Percentiles rank a stretch among this genome's conserved stretches.
phyloP scores from a whole-genome alignment of 306 rosid genomes.

The Canavalia gladiata region DNA sequence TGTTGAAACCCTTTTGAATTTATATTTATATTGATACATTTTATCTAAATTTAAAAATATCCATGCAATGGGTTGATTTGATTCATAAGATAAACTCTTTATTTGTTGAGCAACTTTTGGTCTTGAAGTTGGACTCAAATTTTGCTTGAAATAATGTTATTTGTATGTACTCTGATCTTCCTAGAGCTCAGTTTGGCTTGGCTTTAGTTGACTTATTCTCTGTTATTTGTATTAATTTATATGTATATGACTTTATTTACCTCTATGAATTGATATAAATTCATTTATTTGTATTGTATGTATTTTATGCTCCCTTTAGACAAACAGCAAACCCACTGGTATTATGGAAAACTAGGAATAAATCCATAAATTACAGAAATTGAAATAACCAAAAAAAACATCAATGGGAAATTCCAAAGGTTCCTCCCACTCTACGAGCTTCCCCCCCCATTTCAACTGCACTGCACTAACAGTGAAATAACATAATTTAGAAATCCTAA shows the following conservation, averaged over 20 bases:
- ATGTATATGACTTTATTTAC: neutral
- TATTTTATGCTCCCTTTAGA: neutral
- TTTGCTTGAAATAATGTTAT: neutral
- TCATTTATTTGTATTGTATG: neutral
- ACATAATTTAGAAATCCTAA: no score
- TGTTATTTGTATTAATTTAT: neutral
- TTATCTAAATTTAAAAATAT: no score
- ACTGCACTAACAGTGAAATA: no score
- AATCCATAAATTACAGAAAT: no score
- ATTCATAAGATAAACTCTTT: neutral
- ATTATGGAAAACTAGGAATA: no score
- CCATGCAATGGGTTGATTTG: neutral
- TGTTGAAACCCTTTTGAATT: no score
- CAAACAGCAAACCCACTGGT: neutral
- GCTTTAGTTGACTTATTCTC: neutral
- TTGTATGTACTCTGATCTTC: neutral
- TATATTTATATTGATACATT: no score
- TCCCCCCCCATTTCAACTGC: no score
- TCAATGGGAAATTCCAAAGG: no score
- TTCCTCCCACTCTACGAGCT: no score
- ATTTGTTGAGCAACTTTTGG: neutral
- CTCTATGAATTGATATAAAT: neutral
- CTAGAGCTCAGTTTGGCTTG: neutral
- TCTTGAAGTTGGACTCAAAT: neutral
- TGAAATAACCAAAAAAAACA: no score